Percentiles rank a stretch among this genome's conserved stretches.
phyloP scores from a whole-genome alignment of 176 grass and related monocot species.

The Microstegium vimineum region DNA sequence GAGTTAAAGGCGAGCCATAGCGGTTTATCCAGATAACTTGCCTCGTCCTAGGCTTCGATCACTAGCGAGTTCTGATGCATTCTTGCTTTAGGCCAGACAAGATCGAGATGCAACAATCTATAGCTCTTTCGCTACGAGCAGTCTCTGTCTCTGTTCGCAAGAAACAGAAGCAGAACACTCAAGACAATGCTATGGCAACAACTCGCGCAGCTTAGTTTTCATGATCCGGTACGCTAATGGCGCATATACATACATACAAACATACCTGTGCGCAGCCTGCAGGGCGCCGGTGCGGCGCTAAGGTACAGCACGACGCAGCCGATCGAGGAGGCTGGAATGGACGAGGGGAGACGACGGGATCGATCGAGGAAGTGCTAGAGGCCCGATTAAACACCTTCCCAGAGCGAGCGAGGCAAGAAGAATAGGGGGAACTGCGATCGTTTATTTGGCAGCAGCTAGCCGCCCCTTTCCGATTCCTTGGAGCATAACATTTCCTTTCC shows the following conservation, averaged over 20 bases:
- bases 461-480: background rate
- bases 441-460: background rate
- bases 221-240: too few species aligned
- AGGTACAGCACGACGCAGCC: too few species aligned
- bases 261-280: too few species aligned
- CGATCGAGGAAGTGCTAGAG: too few species aligned
- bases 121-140: background rate
- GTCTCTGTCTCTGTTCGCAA: background rate
- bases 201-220: too few species aligned
- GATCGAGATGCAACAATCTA: background rate
- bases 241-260: too few species aligned
- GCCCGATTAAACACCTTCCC: too few species aligned
- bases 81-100: background rate
- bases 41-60: background rate
- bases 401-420: background rate
- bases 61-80: slow-evolving; percentile 9
- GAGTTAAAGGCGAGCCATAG: background rate
- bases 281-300: too few species aligned
- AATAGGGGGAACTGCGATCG: background rate
- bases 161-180: background rate
- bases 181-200: background rate
- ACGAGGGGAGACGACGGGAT: too few species aligned
- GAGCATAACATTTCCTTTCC: background rate
- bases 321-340: too few species aligned
- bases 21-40: slow-evolving; percentile 8